Percentiles rank a stretch among this genome's conserved stretches.
phyloP scores from a whole-genome alignment of 495 filamentous ascomycete genomes.

The Usnea hakonensis region DNA sequence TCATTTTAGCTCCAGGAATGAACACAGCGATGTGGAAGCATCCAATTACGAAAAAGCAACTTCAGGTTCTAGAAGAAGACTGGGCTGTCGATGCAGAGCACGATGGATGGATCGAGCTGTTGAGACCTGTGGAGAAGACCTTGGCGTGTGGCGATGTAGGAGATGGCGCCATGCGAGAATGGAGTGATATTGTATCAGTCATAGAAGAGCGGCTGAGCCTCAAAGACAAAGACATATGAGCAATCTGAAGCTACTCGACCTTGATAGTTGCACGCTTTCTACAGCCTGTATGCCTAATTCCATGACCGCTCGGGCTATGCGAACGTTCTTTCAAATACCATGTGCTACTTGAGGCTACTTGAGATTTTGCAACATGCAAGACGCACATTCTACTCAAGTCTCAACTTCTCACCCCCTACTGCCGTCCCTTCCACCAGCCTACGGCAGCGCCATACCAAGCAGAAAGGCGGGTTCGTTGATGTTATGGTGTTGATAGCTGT shows the following conservation, averaged over 20 bases:
- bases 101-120: conserved; percentile 67
- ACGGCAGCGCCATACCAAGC: conserved; percentile 31
- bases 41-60: conserved; percentile 65
- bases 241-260: neutral
- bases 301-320: neutral
- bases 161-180: conserved; percentile 69
- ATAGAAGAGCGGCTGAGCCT: conserved; percentile 41
- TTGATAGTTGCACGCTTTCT: neutral
- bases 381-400: neutral
- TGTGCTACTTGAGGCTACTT: neutral
- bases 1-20: conserved; percentile 56
- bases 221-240: conserved; percentile 3
- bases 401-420: neutral
- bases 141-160: conserved; percentile 80
- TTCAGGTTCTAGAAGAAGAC: conserved; percentile 61
- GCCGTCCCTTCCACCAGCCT: neutral
- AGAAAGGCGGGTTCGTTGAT: conserved; percentile 33
- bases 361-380: neutral
- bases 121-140: conserved; percentile 60
- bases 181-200: conserved; percentile 57
- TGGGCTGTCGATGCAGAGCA: conserved; percentile 48
- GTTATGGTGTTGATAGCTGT: conserved; percentile 33
- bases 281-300: neutral
- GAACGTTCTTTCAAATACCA: neutral
- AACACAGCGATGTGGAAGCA: conserved; percentile 89